Percentiles rank a stretch among this genome's conserved stretches.
phyloP scores from a whole-genome alignment of 805 yeast genomes.

The Teunomyces tritomae region DNA sequence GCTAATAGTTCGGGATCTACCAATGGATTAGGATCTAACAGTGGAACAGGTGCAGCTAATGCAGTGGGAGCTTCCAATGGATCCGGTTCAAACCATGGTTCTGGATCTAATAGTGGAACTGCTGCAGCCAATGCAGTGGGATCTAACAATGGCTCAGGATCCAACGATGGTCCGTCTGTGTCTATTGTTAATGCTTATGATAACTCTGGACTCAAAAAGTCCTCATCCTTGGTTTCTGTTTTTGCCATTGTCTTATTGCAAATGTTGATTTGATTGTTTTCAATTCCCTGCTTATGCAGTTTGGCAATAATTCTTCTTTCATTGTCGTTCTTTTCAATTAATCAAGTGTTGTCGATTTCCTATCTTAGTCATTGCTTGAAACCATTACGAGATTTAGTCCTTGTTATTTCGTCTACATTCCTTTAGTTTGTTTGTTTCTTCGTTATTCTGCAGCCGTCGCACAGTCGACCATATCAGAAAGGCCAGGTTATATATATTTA shows the following conservation, averaged over 20 bases:
- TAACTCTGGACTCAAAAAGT: neutral
- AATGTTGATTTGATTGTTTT: neutral
- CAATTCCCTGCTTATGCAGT: neutral
- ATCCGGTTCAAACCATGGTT: neutral
- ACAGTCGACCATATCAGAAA: no score
- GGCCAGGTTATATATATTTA: no score
- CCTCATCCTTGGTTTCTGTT: neutral
- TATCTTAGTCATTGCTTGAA: no score
- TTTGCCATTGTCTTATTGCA: neutral
- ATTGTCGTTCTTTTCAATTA: neutral
- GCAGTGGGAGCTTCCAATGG: neutral
- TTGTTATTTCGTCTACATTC: no score
- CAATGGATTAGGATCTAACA: neutral
- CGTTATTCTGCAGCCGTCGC: no score
- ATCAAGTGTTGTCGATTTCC: no score
- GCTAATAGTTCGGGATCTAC: neutral
- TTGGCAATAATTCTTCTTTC: neutral
- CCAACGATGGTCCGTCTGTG: neutral
- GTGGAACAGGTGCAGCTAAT: no score
- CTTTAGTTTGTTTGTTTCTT: no score
- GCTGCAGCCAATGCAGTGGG: no score
- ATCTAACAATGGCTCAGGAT: neutral
- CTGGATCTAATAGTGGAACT: neutral
- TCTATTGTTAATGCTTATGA: neutral
- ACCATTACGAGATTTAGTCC: no score